A percentile compares a stretch with the other conserved stretches of the same genome.
phyloP scores from a whole-genome alignment of 805 yeast species.

The Isabelozyma gotoi region DNA sequence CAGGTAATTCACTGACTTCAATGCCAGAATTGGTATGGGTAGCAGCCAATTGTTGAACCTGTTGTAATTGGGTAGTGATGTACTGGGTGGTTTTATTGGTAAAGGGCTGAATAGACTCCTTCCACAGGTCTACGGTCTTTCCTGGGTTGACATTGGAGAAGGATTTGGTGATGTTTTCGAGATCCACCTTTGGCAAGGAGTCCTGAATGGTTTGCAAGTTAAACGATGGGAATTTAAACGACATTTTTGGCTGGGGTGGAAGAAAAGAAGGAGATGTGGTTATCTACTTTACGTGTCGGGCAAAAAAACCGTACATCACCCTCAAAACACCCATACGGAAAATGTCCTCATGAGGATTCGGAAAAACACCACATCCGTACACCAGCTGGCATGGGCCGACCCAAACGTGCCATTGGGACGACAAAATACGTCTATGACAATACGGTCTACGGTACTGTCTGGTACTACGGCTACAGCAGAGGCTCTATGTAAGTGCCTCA shows the following conservation, averaged over 20 bases:
- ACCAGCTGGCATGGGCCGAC: too few species aligned
- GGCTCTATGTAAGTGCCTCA: too few species aligned
- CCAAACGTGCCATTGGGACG: too few species aligned
- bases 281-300: neutral
- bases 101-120: slow-evolving; percentile 48
- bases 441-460: neutral
- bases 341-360: too few species aligned
- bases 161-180: slow-evolving; percentile 32
- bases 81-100: slow-evolving; percentile 59
- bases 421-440: neutral
- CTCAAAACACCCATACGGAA: too few species aligned
- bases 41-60: slow-evolving; percentile 40
- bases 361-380: too few species aligned
- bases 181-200: slow-evolving; percentile 39
- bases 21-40: slow-evolving; percentile 36
- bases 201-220: slow-evolving; percentile 41
- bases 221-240: slow-evolving; percentile 39
- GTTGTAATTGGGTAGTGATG: slow-evolving; percentile 62
- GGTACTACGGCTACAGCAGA: too few species aligned
- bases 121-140: slow-evolving; percentile 46
- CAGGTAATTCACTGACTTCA: slow-evolving; percentile 72
- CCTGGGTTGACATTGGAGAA: slow-evolving; percentile 35
- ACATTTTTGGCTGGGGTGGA: slow-evolving; percentile 24
- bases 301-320: neutral
- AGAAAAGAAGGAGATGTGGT: neutral